Base-by-base conservation (phyloP, 2,329 filamentous ascomycete species). In the Thielaviopsis cerberus region DNA sequence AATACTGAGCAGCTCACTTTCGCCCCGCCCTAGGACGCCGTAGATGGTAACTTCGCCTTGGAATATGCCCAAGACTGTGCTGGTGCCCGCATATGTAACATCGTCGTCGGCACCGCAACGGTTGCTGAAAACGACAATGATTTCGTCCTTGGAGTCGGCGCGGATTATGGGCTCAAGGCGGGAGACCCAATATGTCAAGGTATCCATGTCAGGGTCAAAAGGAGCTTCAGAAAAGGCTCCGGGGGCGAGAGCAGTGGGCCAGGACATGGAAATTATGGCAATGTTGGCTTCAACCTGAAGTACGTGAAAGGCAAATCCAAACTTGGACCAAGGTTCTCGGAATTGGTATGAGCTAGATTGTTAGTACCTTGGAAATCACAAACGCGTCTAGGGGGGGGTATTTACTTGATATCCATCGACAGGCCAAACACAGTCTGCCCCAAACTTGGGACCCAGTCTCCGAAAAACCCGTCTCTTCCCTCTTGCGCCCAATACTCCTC, bases 261-360 rank as follows among this genome's bases (percentile, higher is more conserved):
- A 91, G 0, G 86, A 85, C 85, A 90, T 89, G 2, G 78, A 80
- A 0, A 91, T 63, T 30, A 88, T 78, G 1, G 87, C 80, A 0
- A 90, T 62, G 17, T 81, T 80, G 0, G 83, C 76, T 0, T 74
- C 64, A 0, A 71, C 68, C 1, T 79, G 69, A 0, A 88, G 66
- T 6, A 82, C 71, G 50, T 85, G 79, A 23, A 71, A 76, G 0
- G 75, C 75, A 73, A 11, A 59, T 60, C 69, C 60, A 24, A 53
- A 63, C 0, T 61, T 63, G 6, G 67, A 34, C 62, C 59, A 63
- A 1, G 59, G 54, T 2, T 58, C 59, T 15, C 56, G 56, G n/a
- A 63, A 62, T 7, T 59, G 55, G 58, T 61, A 61, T 0, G 60
- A 50, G n/a, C 55, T 59, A 20, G 3, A 15, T 22, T 4, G 68